Conservation (phyloP, 176 grass and related monocot species). For the Avena insularis region DNA sequence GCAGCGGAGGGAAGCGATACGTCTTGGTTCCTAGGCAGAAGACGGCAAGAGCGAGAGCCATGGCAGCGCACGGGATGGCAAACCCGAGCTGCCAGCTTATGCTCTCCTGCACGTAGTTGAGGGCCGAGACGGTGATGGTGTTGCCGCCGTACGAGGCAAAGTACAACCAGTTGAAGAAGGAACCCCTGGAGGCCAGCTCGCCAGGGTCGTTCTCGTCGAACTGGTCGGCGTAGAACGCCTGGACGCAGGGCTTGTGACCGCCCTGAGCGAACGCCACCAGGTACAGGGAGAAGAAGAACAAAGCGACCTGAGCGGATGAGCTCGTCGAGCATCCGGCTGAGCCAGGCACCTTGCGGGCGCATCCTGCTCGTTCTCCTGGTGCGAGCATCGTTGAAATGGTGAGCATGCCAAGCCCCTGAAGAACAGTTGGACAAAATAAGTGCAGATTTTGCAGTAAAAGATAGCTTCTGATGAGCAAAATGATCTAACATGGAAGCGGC, state of each 20-base stretch:
- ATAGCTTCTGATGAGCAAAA: background rate
- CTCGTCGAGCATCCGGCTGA: background rate
- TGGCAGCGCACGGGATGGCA: conserved; percentile 47
- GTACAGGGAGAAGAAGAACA: conserved; percentile 58
- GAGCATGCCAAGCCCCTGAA: conserved; percentile 58
- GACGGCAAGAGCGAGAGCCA: conserved; percentile 47
- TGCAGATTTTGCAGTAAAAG: background rate
- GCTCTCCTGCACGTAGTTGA: conserved; percentile 57
- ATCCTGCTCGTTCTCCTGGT: background rate
- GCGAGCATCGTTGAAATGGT: conserved; percentile 42
- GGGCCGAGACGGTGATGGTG: conserved; percentile 24
- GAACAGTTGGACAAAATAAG: background rate
- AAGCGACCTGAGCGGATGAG: conserved; percentile 27
- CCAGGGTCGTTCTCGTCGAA: conserved; percentile 57
- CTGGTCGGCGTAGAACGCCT: conserved; percentile 69
- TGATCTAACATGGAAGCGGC: background rate
- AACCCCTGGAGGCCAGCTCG: conserved; percentile 46
- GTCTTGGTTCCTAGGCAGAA: conserved; percentile 49
- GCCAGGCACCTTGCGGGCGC: background rate
- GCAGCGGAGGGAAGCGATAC: conserved; percentile 43
- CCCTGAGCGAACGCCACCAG: conserved; percentile 52
- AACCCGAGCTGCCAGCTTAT: conserved; percentile 54
- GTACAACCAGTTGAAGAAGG: conserved; percentile 73
- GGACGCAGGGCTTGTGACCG: conserved; percentile 58
- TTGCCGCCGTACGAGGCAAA: conserved; percentile 37